Conservation (phyloP, 805 yeast species). For the Candida hispaniensis region DNA sequence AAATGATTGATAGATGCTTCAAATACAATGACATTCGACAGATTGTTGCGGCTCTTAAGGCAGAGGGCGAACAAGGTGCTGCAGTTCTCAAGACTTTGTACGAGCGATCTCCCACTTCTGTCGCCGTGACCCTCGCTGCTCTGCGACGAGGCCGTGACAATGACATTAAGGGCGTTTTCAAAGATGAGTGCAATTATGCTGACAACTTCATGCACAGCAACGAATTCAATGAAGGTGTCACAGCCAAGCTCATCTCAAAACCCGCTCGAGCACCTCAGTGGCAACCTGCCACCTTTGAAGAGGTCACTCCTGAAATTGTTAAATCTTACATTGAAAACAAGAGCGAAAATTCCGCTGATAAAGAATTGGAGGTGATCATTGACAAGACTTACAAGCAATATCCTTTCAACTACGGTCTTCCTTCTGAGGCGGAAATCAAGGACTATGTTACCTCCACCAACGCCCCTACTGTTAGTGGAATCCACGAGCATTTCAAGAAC, state of each 20-base stretch:
- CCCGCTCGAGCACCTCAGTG: conserved; percentile 42
- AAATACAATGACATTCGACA: conserved; percentile 40
- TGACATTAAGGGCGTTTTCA: conserved; percentile 54
- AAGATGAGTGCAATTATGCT: conserved; percentile 66
- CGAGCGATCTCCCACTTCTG: conserved; percentile 66
- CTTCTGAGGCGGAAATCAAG: conserved; percentile 55
- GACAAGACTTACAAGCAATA: conserved; percentile 38
- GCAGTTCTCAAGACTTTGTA: conserved; percentile 45
- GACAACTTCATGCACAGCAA: conserved; percentile 54
- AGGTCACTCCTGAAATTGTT: conserved; percentile 28
- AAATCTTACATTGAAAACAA: conserved; percentile 22
- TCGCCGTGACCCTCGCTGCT: conserved; percentile 60
- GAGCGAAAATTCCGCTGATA: conserved; percentile 27
- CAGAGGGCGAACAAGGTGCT: conserved; percentile 48
- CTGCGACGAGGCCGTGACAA: conserved; percentile 49
- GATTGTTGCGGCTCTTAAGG: conserved; percentile 43
- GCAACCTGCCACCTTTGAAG: conserved; percentile 36
- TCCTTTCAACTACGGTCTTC: conserved; percentile 70
- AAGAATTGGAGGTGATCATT: conserved; percentile 25
- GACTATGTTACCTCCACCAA: conserved; percentile 60
- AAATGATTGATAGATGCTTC: conserved; percentile 61
- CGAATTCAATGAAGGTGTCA: conserved; percentile 43
- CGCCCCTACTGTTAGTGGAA: conserved; percentile 46
- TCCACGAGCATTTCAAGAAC: conserved; percentile 48
- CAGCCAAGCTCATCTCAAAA: conserved; percentile 41